Conservation (phyloP, 2,329 filamentous ascomycete genomes). For the Colletotrichum cuscutae region DNA sequence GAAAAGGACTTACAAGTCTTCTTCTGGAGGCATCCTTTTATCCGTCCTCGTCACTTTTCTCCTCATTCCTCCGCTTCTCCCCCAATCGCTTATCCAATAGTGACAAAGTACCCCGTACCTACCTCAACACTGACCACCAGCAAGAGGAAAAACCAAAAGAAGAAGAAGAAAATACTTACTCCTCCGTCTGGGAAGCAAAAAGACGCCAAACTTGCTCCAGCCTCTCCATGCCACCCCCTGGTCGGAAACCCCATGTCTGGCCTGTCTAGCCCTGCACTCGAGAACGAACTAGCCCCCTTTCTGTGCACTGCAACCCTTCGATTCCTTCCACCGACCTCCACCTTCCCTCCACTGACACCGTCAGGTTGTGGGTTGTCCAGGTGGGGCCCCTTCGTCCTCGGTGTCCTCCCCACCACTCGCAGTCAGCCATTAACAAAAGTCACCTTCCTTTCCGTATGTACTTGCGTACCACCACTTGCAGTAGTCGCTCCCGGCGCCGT, state of each 20-base stretch:
- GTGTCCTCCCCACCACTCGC: conserved; percentile 20
- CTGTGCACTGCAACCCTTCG: conserved; percentile 35
- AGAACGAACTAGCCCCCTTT: conserved; percentile 31
- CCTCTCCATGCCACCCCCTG: conserved; percentile 29
- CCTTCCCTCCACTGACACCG: conserved; percentile 31
- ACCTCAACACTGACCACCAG: neutral
- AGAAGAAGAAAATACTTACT: neutral
- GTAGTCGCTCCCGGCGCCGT: neutral
- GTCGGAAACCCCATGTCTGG: conserved; percentile 28
- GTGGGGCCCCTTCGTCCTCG: conserved; percentile 21
- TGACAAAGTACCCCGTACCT: too few species aligned
- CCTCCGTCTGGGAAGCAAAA: neutral
- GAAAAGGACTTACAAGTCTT: too few species aligned
- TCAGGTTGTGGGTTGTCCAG: conserved; percentile 16
- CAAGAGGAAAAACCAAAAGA: neutral
- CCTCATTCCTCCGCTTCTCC: neutral
- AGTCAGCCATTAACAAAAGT: neutral
- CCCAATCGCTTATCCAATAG: neutral
- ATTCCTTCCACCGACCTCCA: conserved; percentile 33
- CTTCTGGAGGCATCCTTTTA: neutral
- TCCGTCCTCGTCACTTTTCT: neutral
- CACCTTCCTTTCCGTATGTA: conserved; percentile 13
- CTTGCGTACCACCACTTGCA: neutral
- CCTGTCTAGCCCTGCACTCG: conserved; percentile 34
- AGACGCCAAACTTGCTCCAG: neutral